A percentile compares a stretch with the other conserved stretches of the same genome.
phyloP scores from a whole-genome alignment of 2,329 filamentous ascomycete genomes.

The Ascomycota sp. region DNA sequence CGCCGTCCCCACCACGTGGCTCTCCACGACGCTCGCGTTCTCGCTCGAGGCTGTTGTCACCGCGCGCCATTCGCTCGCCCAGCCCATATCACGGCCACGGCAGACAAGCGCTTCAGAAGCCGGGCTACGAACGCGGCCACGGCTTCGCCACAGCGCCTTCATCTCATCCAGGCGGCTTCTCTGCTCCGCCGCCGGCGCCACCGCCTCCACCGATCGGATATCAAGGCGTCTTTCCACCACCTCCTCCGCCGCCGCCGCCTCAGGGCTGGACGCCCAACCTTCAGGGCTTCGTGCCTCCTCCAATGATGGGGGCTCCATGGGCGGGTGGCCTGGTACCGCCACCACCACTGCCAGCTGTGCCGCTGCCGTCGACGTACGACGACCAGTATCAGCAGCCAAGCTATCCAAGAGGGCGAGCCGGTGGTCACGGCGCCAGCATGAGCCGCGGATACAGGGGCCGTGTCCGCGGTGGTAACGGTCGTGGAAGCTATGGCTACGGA shows the following conservation, averaged over 20 bases:
- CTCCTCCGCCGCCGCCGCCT: constrained; percentile 9
- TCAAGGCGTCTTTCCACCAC: constrained; percentile 19
- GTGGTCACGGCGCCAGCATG: constrained; percentile 8
- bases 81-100: constrained; percentile 3
- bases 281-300: constrained; percentile 6
- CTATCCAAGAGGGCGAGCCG: constrained; percentile 7
- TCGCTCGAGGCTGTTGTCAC: neutral
- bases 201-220: constrained; percentile 13
- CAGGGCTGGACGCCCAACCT: constrained; percentile 10
- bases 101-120: constrained; percentile 9
- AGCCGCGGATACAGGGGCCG: constrained; percentile 11
- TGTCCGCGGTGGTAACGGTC: constrained; percentile 5
- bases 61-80: constrained; percentile 5
- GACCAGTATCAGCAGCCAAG: constrained; percentile 4
- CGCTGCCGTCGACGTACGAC: constrained; percentile 4
- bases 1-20: constrained; percentile 5
- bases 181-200: constrained; percentile 2
- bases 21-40: neutral
- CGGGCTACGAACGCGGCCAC: neutral
- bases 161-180: neutral
- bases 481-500: constrained; percentile 1
- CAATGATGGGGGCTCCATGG: constrained; percentile 9
- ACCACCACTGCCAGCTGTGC: constrained; percentile 3
- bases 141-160: neutral
- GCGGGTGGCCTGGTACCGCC: constrained; percentile 1